phyloP scores from a whole-genome alignment of 345 rosid genomes.

The Odontarrhena argentea region DNA sequence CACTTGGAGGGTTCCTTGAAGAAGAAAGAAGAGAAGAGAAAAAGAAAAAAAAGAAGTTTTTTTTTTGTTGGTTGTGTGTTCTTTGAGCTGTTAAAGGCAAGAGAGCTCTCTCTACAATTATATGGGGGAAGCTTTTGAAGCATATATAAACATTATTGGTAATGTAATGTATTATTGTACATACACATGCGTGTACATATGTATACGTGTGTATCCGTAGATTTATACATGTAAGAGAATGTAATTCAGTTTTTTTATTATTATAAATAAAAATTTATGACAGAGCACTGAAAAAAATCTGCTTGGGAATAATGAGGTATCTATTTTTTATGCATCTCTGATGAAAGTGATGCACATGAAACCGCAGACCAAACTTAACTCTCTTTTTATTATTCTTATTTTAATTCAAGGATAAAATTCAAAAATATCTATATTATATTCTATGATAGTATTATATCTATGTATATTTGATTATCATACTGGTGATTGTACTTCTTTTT shows the following conservation, averaged over 20 bases:
- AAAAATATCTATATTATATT: too few relatives aligned
- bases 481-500: neutral
- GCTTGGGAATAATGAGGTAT: conserved; percentile 46
- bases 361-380: conserved; percentile 27
- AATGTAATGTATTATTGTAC: conserved; percentile 26
- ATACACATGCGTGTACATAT: conserved; percentile 38
- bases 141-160: conserved; percentile 36
- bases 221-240: conserved; percentile 47
- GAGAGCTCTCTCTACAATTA: conserved; percentile 52
- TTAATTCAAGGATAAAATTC: neutral
- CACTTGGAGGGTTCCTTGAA: conserved; percentile 40
- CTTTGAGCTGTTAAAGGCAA: conserved; percentile 38
- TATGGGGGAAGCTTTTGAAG: conserved; percentile 44
- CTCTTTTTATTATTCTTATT: neutral
- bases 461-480: neutral
- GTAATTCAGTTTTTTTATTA: conserved; percentile 19
- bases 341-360: conserved; percentile 47
- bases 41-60: conserved; percentile 38
- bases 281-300: conserved; percentile 37
- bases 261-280: conserved; percentile 11
- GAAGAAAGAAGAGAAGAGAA: conserved; percentile 40
- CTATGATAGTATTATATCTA: too few relatives aligned
- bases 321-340: conserved; percentile 42
- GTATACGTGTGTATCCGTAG: conserved; percentile 43
- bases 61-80: conserved; percentile 45